Base-by-base conservation (phyloP, 2,329 filamentous ascomycete species). In the Pseudomassariella vexata region DNA sequence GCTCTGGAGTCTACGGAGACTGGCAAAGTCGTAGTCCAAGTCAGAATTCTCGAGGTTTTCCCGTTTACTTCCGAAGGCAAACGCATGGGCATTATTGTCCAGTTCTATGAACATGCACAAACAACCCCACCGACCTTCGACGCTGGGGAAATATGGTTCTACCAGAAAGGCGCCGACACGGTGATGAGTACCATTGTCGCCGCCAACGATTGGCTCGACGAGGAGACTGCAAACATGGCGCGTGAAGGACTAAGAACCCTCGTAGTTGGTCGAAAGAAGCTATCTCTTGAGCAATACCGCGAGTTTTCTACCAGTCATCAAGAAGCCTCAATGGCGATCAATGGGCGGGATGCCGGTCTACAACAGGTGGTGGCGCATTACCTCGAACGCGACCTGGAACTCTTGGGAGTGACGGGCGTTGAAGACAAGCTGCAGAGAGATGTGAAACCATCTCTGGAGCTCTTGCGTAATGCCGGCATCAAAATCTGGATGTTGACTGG, bases 401-500 rank as follows among this genome's bases (percentile, higher is more conserved):
- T 98, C 5, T 73, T 96, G 2, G 92, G 92, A n/a, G 89, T 98
- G 9, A 98, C 92, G 1, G 92, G 92, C 42, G 92, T 98, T 0
- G 94, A 98, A 59, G 92, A 98, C 60, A 95, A 94, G 54, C 74
- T 98, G 9, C 92, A 98, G 56, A 82, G 81, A 41, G 88, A 96
- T 50, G 92, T 98, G 51, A 98, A 96, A 57, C 85, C 90, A 2
- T 95, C 88, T 0, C 70, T 98, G 5, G 94, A 98, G 58, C 76
- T 98, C 5, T 74, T 98, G 32, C 85, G 92, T 44, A 98, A 98
- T 49, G 92, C 92, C 0, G 92, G 92, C 17, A 92, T 98, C 62
- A 96, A 96, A 59, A 96, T 98, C 30, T 98, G 92, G 92, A 98
- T 98, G 92, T 69, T 98, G 55, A 98, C 92, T 0, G 92, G 92